Base-by-base conservation (phyloP, 345 rosid species). In the Noccaea bulbosa region DNA sequence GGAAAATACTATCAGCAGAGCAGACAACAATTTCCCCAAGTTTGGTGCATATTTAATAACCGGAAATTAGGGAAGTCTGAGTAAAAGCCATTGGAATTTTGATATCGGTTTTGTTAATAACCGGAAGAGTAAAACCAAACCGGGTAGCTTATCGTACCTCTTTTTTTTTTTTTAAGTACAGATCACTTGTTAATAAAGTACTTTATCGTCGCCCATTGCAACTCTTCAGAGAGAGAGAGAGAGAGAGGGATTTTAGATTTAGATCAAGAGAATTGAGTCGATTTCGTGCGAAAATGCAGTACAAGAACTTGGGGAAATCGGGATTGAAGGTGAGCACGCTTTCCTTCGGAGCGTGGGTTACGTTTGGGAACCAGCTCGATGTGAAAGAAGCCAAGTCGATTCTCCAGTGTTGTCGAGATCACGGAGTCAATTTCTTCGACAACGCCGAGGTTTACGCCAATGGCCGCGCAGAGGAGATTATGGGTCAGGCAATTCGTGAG, bases 371-470 rank as follows among this genome's bases (percentile, higher is more conserved):
- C 76, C 97, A 94, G 79, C 87, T 94, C 5, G 99, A 94, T 72
- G 97, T 94, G 32, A 94, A 91, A 71, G 99, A 94, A 62, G 99
- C 93, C 4, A 94, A 91, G 70, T 91, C 99, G 33, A 74, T 94
- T 48, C 84, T 91, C 33, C 96, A 89, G 74, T 94, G 99, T 76
- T 89, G 98, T 84, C 80, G 94, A 2, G 97, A 89, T 73, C 58
- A 80, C 37, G 97, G 99, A 17, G 99, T 94, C 75, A 94, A 91
- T 79, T 94, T 94, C 90, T 94, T 94, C 81, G 99, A 94, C 63
- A 94, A 94, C 83, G 97, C 99, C 20, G 97, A 94, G 84, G 99
- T 94, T 60, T 94, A 94, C 60, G 97, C 96, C 67, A 91, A 89
- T 61, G 99, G 97, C 34, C 84, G 97, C 1, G 99, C 99, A 4